Evolutionary conservation across 2,329 filamentous ascomycete species (phyloP).

Genomic region (Elsinoe ampelina): DNA sequence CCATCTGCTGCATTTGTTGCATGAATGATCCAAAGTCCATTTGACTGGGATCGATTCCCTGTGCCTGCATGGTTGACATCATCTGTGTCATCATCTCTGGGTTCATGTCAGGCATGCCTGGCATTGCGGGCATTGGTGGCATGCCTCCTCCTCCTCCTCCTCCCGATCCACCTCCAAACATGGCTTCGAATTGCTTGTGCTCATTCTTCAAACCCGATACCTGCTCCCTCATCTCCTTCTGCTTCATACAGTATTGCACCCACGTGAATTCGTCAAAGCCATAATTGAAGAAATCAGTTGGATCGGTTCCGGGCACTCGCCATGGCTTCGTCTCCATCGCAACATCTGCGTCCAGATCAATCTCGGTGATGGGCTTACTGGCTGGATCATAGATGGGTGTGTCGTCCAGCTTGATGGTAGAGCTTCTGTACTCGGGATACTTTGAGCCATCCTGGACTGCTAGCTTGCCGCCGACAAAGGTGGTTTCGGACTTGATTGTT

Average conservation of each 20-base stretch:
- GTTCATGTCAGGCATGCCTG: slow-evolving; percentile 41
- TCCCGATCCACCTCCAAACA: slow-evolving; percentile 36
- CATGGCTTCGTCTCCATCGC: slow-evolving; percentile 78
- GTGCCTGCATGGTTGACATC: slow-evolving; percentile 45
- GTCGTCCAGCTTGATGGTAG: slow-evolving; percentile 73
- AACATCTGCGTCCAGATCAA: slow-evolving; percentile 45
- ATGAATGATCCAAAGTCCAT: slow-evolving; percentile 48
- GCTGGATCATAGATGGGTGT: slow-evolving; percentile 60
- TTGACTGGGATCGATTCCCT: slow-evolving; percentile 44
- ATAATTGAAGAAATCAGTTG: slow-evolving; percentile 98
- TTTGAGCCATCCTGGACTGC: slow-evolving; percentile 41
- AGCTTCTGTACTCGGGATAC: slow-evolving; percentile 61
- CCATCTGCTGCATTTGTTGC: slow-evolving; percentile 44
- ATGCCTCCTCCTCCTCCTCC: slow-evolving; percentile 18
- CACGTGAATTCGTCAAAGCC: slow-evolving; percentile 98
- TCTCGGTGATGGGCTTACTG: slow-evolving; percentile 61
- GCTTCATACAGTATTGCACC: slow-evolving; percentile 86
- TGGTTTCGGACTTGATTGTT: slow-evolving; percentile 18
- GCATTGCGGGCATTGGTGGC: slow-evolving; percentile 30
- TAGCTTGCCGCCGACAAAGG: slow-evolving; percentile 13
- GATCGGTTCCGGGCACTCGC: slow-evolving; percentile 86
- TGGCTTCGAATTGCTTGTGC: slow-evolving; percentile 51
- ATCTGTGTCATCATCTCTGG: slow-evolving; percentile 52
- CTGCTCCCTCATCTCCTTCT: slow-evolving; percentile 67
- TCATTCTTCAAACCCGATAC: slow-evolving; percentile 66